Percentiles rank a stretch among this genome's conserved stretches.
phyloP scores from a whole-genome alignment of 257 asterid species.

The Solanum piurae region DNA sequence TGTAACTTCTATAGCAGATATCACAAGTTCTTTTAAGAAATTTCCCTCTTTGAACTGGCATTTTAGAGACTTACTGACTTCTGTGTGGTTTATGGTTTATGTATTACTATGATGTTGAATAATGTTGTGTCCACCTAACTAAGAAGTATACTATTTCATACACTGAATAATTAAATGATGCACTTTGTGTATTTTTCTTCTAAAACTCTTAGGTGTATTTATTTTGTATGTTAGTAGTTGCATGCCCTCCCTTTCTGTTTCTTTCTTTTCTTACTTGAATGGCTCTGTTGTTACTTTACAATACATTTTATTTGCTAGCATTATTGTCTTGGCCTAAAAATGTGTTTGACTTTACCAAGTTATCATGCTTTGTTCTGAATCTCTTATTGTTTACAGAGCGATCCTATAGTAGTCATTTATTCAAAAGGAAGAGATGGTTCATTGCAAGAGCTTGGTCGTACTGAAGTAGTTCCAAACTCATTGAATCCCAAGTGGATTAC shows the following conservation, averaged over 20 bases:
- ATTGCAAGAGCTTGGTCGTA: slow-evolving; percentile 86
- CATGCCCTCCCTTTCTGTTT: background rate
- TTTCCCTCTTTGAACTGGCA: background rate
- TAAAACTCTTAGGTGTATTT: background rate
- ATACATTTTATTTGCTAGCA: background rate
- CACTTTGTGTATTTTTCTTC: background rate
- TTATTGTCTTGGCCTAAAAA: background rate
- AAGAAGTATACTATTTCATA: background rate
- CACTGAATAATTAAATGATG: background rate
- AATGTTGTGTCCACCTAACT: background rate
- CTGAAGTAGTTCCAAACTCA: slow-evolving; percentile 90
- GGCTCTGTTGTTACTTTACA: background rate
- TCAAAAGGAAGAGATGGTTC: slow-evolving; percentile 62
- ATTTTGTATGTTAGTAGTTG: background rate
- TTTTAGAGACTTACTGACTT: background rate
- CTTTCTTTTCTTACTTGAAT: background rate
- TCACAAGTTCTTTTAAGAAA: background rate
- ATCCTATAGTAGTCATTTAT: slow-evolving; percentile 83
- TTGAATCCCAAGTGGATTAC: slow-evolving; percentile 85
- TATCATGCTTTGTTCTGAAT: slow-evolving; percentile 10
- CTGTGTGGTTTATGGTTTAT: background rate
- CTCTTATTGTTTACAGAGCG: slow-evolving; percentile 58
- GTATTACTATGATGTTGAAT: background rate
- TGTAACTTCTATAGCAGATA: background rate
- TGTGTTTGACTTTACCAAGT: background rate